Conservation (phyloP, 352 stramenopile species). For the Phytophthora colocasiae region DNA sequence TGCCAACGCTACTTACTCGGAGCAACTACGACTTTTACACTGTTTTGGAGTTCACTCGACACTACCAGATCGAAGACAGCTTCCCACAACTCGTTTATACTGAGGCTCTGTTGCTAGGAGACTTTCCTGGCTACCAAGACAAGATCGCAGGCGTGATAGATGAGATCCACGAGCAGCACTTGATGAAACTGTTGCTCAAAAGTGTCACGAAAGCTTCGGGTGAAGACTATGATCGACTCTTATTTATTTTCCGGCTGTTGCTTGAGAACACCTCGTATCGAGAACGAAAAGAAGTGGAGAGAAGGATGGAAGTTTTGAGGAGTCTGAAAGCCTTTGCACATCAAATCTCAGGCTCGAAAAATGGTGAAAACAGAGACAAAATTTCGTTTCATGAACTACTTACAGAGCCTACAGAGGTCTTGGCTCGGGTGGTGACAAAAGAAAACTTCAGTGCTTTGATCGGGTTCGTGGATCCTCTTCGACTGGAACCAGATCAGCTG, state of each 20-base stretch:
- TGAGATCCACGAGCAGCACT: conserved; percentile 78
- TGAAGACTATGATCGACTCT: conserved; percentile 69
- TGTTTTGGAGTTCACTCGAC: conserved; percentile 79
- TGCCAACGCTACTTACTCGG: conserved; percentile 64
- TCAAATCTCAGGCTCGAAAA: conserved; percentile 4
- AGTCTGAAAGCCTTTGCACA: conserved; percentile 51
- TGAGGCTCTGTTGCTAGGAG: conserved; percentile 61
- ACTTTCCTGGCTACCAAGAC: conserved; percentile 74
- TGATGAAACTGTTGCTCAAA: conserved; percentile 65
- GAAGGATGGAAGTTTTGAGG: conserved; percentile 65
- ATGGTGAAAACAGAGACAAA: neutral
- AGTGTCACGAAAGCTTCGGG: conserved; percentile 58
- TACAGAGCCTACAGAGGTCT: conserved; percentile 59
- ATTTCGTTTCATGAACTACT: conserved; percentile 81
- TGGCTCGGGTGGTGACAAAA: conserved; percentile 51
- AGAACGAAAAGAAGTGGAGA: conserved; percentile 66
- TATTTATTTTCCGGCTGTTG: conserved; percentile 79
- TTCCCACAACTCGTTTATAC: conserved; percentile 75
- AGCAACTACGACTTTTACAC: conserved; percentile 86
- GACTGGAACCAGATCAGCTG: conserved; percentile 70
- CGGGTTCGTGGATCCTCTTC: conserved; percentile 56
- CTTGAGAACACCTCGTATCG: conserved; percentile 65
- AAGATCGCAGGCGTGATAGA: conserved; percentile 80
- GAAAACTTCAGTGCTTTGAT: conserved; percentile 62
- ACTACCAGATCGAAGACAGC: conserved; percentile 88